A percentile compares a stretch with the other conserved stretches of the same genome.
Conservation (phyloP, 305 asterid genomes). For the Striga hermonthica region DNA sequence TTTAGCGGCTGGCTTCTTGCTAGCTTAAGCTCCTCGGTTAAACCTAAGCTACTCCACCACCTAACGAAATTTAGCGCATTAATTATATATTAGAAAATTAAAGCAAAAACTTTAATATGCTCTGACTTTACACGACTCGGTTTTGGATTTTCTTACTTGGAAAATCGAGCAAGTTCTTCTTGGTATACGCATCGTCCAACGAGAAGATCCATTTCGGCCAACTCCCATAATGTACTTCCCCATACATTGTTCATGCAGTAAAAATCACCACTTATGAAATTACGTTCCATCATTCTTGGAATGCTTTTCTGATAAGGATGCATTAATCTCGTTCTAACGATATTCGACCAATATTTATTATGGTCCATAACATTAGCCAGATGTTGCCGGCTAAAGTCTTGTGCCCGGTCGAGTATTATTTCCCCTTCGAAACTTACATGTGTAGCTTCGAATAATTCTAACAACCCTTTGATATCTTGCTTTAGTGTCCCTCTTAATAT, state of each 20-base stretch:
- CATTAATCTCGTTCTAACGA: conserved; percentile 14
- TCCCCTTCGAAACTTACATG: conserved; percentile 48
- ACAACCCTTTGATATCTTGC: conserved; percentile 33
- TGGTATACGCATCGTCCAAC: conserved; percentile 4
- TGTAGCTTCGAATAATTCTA: conserved; percentile 47
- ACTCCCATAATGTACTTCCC: not conserved
- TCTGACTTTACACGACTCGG: no score
- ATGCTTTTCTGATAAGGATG: conserved; percentile 29
- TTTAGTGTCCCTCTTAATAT: conserved; percentile 24
- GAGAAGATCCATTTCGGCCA: conserved; percentile 5
- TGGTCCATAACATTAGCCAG: not conserved
- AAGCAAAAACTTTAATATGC: not conserved
- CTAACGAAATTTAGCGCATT: conserved; percentile 12
- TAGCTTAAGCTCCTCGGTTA: conserved; percentile 32
- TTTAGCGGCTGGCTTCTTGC: conserved; percentile 38
- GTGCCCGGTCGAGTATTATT: conserved; percentile 37
- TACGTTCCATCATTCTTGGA: conserved; percentile 4
- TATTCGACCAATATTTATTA: not conserved
- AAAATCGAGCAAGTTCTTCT: conserved; percentile 25
- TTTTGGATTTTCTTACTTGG: conserved; percentile 4
- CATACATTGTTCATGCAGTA: not conserved
- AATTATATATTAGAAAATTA: not conserved
- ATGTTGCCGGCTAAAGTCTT: conserved; percentile 31
- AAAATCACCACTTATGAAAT: not conserved
- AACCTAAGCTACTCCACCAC: conserved; percentile 41